Evolutionary conservation across 2,329 filamentous ascomycete species (phyloP).

Genomic region (Pseudopyricularia cyperi): DNA sequence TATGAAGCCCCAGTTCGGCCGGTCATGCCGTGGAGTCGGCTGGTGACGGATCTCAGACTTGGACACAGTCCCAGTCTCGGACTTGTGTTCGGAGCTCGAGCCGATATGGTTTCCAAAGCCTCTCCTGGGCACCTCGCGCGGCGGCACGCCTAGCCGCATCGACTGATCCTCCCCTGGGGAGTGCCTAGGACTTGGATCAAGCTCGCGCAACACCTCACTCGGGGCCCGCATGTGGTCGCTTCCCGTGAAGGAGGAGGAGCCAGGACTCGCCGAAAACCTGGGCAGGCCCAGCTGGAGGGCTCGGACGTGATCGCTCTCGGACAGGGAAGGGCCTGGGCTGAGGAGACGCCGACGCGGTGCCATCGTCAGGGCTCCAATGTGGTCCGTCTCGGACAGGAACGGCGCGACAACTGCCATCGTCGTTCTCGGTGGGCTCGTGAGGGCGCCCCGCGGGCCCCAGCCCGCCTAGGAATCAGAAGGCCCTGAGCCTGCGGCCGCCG

Average conservation of each 20-base stretch:
- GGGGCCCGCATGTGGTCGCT: neutral
- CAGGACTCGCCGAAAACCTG: neutral
- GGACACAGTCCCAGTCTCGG: neutral
- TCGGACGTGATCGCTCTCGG: neutral
- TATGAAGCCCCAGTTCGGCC: neutral
- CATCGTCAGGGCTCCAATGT: neutral
- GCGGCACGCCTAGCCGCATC: neutral
- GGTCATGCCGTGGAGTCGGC: neutral
- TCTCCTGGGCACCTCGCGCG: neutral
- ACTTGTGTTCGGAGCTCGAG: neutral
- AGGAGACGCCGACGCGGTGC: neutral
- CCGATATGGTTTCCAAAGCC: neutral
- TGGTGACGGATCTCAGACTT: neutral
- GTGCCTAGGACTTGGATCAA: neutral
- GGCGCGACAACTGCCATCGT: neutral
- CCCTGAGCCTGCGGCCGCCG: neutral
- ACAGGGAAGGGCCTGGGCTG: neutral
- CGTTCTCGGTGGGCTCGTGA: neutral
- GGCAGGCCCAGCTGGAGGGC: neutral
- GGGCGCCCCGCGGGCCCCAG: neutral
- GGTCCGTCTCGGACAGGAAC: neutral
- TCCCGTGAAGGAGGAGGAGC: neutral
- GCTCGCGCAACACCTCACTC: neutral
- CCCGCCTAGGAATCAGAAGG: neutral
- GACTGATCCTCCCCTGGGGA: neutral